These are phyloP conservation scores for Talaromyces sp. DNA, from an alignment of 2,329 filamentous ascomycete genomes.

Conservation along the genomic window DNA sequence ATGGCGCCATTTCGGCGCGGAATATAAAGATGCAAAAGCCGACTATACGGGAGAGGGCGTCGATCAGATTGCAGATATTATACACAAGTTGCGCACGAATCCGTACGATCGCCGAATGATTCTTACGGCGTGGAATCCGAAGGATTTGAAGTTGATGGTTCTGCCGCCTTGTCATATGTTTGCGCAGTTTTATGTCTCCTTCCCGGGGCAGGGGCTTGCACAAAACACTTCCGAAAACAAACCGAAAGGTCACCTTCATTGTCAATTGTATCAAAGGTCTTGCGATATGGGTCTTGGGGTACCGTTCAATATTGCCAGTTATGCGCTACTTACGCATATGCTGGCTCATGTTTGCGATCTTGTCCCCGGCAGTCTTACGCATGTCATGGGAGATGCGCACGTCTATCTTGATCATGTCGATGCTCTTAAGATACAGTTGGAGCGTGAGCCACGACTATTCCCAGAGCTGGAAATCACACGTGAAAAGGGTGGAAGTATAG, in stretches of 20 bases:
- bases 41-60: constrained; percentile 89
- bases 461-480: constrained; percentile 72
- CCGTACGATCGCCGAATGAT: constrained; percentile 91
- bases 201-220: constrained; percentile 47
- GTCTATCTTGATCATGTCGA: constrained; percentile 92
- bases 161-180: constrained; percentile 97
- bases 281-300: constrained; percentile 98
- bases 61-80: constrained; percentile 88
- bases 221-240: constrained; percentile 36
- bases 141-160: constrained; percentile 82
- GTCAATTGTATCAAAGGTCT: constrained; percentile 86
- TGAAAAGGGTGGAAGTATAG: constrained; percentile 71
- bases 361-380: constrained; percentile 80
- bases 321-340: constrained; percentile 94
- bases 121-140: constrained; percentile 89
- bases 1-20: constrained; percentile 96
- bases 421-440: constrained; percentile 76
- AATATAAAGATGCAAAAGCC: constrained; percentile 73
- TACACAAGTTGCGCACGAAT: constrained; percentile 76
- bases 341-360: constrained; percentile 82
- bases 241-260: constrained; percentile 71
- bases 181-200: constrained; percentile 91
- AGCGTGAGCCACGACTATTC: constrained; percentile 76
- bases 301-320: constrained; percentile 95
- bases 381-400: constrained; percentile 98